These are phyloP conservation scores for Atkinsonella hypoxylon DNA, from an alignment of 2,329 filamentous ascomycete genomes.

Conservation along the genomic window DNA sequence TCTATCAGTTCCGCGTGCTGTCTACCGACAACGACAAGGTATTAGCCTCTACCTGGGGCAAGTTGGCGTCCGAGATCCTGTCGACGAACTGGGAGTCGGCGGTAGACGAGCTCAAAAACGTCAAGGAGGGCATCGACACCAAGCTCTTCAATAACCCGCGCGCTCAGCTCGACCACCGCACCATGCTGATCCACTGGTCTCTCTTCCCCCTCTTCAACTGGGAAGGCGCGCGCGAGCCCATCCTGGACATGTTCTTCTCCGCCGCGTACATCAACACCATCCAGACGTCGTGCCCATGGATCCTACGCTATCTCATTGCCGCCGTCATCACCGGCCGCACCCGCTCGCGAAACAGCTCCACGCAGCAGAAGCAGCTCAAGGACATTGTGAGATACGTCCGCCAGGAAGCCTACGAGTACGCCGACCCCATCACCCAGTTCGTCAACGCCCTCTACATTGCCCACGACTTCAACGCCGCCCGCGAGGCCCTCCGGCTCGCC, in stretches of 20 bases:
- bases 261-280: constrained; percentile 98
- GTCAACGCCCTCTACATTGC: constrained; percentile 91
- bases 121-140: constrained; percentile 84
- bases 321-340: constrained; percentile 89
- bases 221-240: constrained; percentile 76
- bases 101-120: constrained; percentile 81
- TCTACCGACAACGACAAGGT: constrained; percentile 99
- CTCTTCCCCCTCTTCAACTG: constrained; percentile 99
- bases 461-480: constrained; percentile 79
- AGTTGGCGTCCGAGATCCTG: constrained; percentile 91
- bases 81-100: constrained; percentile 90
- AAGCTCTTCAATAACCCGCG: constrained; percentile 94
- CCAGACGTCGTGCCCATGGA: constrained; percentile 94
- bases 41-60: constrained; percentile 90
- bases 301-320: constrained; percentile 84
- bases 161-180: constrained; percentile 89
- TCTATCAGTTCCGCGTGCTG: constrained; percentile 96
- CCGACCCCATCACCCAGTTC: constrained; percentile 90
- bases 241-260: constrained; percentile 95
- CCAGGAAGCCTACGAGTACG: constrained; percentile 97
- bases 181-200: constrained; percentile 96
- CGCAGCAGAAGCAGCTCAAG: constrained; percentile 98
- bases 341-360: constrained; percentile 66
- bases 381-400: constrained; percentile 90
- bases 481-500: constrained; percentile 74